Base-by-base conservation (phyloP, 257 asterid species). In the Solanum lycopersicoides region DNA sequence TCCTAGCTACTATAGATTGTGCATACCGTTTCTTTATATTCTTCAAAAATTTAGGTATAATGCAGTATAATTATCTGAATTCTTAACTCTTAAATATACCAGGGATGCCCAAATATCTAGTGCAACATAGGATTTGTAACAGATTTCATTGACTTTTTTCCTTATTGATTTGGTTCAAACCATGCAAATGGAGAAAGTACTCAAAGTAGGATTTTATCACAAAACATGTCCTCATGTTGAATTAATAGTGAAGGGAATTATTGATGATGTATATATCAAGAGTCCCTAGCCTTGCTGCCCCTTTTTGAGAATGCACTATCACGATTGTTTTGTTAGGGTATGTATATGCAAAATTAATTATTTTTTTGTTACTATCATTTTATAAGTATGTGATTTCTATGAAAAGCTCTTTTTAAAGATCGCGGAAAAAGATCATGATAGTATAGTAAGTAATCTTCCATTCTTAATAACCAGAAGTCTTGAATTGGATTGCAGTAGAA, bases 261-360 rank as follows among this genome's bases (percentile, higher is more conserved):
- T 85, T 15, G 83, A 87, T 87, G 72, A 90, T 45, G 91, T 89
- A n/a, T 32, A 91, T 90, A 35, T 79, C 86, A 0, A 60, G 44
- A 28, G 89, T 84, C 2, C 92, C 93, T 11, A 89, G 87, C 82
- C 92, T 92, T 25, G 94, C 90, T 73, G 92, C 89, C 63, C 90
- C 94, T 21, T 86, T 92, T 1, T 90, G 80, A 91, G 94, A 90
- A 87, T 92, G 89, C 94, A 92, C 16, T 92, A 88, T 86, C 94
- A 92, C 50, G 94, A 92, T 82, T 92, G 94, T 83, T 92, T 92
- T 59, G 89, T 92, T 12, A 90, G 93, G 92, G 94, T 92, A 74
- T 20, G 88, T 69, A 59, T 42, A 53, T 42, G 1, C 1, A 42
- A 30, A 28, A 25, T 37, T 23, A 34, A 30, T 47, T 20, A 6